These are phyloP conservation scores for Clarireedia homoeocarpa DNA, from an alignment of 2,329 filamentous ascomycete genomes.

Conservation along the genomic window DNA sequence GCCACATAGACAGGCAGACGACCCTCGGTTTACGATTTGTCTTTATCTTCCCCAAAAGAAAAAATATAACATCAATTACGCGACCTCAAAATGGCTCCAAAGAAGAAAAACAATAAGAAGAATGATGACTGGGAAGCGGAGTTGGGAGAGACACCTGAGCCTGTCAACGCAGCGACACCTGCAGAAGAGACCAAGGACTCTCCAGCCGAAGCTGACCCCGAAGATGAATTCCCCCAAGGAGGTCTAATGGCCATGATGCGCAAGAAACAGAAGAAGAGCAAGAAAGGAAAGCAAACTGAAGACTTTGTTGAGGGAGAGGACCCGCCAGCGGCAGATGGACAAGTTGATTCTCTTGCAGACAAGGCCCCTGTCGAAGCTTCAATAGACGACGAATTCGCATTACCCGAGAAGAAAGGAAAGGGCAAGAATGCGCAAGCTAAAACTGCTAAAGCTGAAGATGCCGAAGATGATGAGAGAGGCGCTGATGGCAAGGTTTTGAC, in stretches of 20 bases:
- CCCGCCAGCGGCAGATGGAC: slow-evolving; percentile 34
- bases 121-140: slow-evolving; percentile 94
- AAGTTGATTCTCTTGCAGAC: slow-evolving; percentile 40
- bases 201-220: slow-evolving; percentile 42
- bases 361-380: slow-evolving; percentile 77
- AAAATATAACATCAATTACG: neutral
- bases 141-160: slow-evolving; percentile 59
- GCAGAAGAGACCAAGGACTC: slow-evolving; percentile 36
- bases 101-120: slow-evolving; percentile 89
- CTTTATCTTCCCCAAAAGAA: neutral
- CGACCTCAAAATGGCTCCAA: slow-evolving; percentile 68
- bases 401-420: slow-evolving; percentile 66
- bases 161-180: slow-evolving; percentile 36
- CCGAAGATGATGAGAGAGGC: slow-evolving; percentile 42
- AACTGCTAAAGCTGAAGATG: slow-evolving; percentile 33
- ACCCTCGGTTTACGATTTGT: neutral
- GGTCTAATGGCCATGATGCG: slow-evolving; percentile 73
- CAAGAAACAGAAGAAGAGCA: slow-evolving; percentile 76
- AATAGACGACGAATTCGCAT: slow-evolving; percentile 77
- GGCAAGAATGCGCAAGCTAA: slow-evolving; percentile 48
- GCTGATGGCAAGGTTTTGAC: slow-evolving; percentile 68
- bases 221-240: slow-evolving; percentile 41
- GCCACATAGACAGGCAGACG: too few species aligned
- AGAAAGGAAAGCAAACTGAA: slow-evolving; percentile 52
- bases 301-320: slow-evolving; percentile 67